Evolutionary conservation across 768 basidiomycete genomes (phyloP).

Genomic region (Pisolithus microcarpus): DNA sequence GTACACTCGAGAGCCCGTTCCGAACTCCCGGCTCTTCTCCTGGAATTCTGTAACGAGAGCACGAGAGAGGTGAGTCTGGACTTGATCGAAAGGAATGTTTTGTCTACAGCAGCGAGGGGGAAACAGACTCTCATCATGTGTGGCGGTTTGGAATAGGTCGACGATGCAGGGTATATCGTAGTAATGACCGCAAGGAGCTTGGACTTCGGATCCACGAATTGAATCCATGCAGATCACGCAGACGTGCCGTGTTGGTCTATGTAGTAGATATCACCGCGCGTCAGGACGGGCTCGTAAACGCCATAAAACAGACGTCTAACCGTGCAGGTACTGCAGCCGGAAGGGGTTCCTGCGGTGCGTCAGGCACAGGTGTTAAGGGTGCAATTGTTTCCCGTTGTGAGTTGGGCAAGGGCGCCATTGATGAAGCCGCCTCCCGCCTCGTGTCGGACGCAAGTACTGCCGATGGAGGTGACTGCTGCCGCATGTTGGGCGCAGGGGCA

Average conservation of each 20-base stretch:
- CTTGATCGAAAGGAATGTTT: slow-evolving; percentile 20
- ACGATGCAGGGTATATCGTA: slow-evolving; percentile 30
- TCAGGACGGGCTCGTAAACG: not conserved
- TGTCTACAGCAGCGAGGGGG: slow-evolving; percentile 35
- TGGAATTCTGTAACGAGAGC: slow-evolving; percentile 14
- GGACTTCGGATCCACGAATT: slow-evolving; percentile 20
- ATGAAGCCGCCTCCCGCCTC: too few species aligned
- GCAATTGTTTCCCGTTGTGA: too few species aligned
- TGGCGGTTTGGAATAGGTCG: slow-evolving; percentile 29
- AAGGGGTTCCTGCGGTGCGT: not conserved
- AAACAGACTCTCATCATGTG: slow-evolving; percentile 33
- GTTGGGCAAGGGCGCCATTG: too few species aligned
- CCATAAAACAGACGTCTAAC: slow-evolving; percentile 4
- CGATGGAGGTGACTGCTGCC: too few species aligned
- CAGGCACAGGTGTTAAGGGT: not conserved
- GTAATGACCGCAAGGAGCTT: slow-evolving; percentile 29
- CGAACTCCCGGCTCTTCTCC: slow-evolving; percentile 25
- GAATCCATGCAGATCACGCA: slow-evolving; percentile 32
- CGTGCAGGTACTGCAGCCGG: not conserved
- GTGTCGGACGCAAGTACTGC: too few species aligned
- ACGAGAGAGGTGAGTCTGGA: slow-evolving; percentile 19
- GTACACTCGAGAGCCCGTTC: slow-evolving; percentile 32
- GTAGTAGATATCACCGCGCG: not conserved
- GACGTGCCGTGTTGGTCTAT: slow-evolving; percentile 20
- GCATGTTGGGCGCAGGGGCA: too few species aligned